A percentile compares a stretch with the other conserved stretches of the same genome.
phyloP scores from a whole-genome alignment of 345 rosid genomes.

The Dipteronia dyeriana region DNA sequence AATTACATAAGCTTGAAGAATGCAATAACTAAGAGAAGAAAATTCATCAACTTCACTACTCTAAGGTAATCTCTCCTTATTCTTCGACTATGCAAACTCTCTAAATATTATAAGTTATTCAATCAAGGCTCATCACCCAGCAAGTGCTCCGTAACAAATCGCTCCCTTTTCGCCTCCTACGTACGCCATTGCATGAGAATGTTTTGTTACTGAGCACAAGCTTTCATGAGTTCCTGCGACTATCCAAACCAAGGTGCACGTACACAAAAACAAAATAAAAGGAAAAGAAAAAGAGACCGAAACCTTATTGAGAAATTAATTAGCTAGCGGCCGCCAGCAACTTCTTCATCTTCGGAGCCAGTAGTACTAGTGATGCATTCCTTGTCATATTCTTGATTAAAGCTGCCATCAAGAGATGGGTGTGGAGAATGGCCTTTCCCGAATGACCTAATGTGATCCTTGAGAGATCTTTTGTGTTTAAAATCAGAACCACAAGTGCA shows the following conservation, averaged over 20 bases:
- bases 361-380: conserved; percentile 56
- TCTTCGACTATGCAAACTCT: conserved; percentile 10
- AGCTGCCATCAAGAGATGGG: conserved; percentile 60
- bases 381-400: conserved; percentile 44
- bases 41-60: conserved; percentile 72
- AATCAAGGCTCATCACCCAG: conserved; percentile 29
- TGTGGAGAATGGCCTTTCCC: conserved; percentile 93
- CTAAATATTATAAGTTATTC: neutral
- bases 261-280: neutral
- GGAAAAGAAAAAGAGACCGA: neutral
- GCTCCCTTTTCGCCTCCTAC: conserved; percentile 37
- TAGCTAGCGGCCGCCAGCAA: no score
- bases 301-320: neutral
- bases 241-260: neutral
- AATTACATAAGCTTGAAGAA: neutral
- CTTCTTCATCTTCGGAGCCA: conserved; percentile 52
- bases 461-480: conserved; percentile 95
- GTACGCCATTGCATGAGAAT: conserved; percentile 36
- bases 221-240: conserved; percentile 24
- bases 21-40: conserved; percentile 35
- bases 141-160: conserved; percentile 77
- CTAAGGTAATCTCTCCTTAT: conserved; percentile 27
- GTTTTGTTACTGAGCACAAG: conserved; percentile 77
- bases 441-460: conserved; percentile 93
- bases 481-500: conserved; percentile 98